Evolutionary conservation across 129 eudicot genomes (phyloP).

Genomic region (Dittrichia graveolens): DNA sequence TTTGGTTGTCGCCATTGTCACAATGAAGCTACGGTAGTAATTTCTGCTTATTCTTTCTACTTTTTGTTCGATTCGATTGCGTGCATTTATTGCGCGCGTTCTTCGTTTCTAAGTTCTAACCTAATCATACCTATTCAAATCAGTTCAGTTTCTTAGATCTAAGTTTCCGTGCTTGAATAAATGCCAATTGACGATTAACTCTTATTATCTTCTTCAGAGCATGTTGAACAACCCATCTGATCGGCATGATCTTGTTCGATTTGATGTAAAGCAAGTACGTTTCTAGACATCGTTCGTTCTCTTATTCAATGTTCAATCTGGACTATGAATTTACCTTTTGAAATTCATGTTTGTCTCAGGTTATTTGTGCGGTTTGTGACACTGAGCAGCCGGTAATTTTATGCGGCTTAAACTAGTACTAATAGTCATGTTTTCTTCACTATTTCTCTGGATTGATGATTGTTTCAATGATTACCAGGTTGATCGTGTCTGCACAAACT

Average conservation of each 20-base stretch:
- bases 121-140: neutral
- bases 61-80: neutral
- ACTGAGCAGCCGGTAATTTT: constrained; percentile 89
- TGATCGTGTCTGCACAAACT: constrained; percentile 80
- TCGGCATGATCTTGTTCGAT: constrained; percentile 79
- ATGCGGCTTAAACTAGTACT: constrained; percentile 14
- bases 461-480: constrained; percentile 44
- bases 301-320: constrained; percentile 6
- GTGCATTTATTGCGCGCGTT: neutral
- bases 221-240: constrained; percentile 59
- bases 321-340: neutral
- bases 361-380: constrained; percentile 90
- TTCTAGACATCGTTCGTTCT: neutral
- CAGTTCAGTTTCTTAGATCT: constrained; percentile 24
- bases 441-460: constrained; percentile 12
- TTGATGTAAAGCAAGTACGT: constrained; percentile 81
- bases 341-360: constrained; percentile 54
- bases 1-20: constrained; percentile 97
- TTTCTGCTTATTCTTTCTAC: neutral
- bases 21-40: constrained; percentile 78
- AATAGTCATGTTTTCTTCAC: constrained; percentile 15
- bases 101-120: constrained; percentile 1
- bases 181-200: constrained; percentile 3
- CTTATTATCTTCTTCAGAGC: constrained; percentile 43
- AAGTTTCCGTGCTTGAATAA: neutral